These are phyloP conservation scores for Nitzschia sp. DNA, from an alignment of 108 stramenopile genomes.

Conservation along the genomic window DNA sequence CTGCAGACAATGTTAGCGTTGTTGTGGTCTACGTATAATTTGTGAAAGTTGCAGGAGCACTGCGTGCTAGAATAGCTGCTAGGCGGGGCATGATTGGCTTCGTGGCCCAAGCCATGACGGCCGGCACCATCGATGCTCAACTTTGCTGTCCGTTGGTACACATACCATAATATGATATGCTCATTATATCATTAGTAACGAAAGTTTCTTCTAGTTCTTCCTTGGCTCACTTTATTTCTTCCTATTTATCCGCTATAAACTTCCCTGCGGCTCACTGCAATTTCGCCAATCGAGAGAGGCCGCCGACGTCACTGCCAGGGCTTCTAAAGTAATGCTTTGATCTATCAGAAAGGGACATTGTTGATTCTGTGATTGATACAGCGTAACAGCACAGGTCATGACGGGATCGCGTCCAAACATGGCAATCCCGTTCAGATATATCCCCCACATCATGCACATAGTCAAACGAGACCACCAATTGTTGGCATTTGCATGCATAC, in stretches of 20 bases:
- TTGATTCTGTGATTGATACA: slow-evolving; percentile 45
- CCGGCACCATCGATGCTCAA: too few species aligned
- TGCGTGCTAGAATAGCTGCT: too few species aligned
- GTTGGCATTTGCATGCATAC: slow-evolving; percentile 56
- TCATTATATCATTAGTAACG: too few species aligned
- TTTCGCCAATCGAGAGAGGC: not conserved
- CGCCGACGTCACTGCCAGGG: not conserved
- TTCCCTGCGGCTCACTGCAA: too few species aligned
- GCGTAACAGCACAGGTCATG: slow-evolving; percentile 61
- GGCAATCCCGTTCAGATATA: slow-evolving; percentile 67
- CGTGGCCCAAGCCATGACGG: too few species aligned
- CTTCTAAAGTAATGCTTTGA: not conserved
- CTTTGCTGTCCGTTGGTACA: too few species aligned
- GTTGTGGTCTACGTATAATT: slow-evolving; percentile 65
- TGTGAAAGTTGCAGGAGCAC: not conserved
- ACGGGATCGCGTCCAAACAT: slow-evolving; percentile 74
- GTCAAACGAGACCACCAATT: slow-evolving; percentile 50
- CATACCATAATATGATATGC: too few species aligned
- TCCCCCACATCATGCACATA: slow-evolving; percentile 54
- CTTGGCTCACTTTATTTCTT: too few species aligned
- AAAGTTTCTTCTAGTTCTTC: too few species aligned
- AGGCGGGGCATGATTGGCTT: too few species aligned
- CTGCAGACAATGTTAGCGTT: slow-evolving; percentile 75
- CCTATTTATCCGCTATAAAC: too few species aligned
- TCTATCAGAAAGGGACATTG: slow-evolving; percentile 33